Conservation (phyloP, 2,329 filamentous ascomycete species). For the Aspergillus candidus region DNA sequence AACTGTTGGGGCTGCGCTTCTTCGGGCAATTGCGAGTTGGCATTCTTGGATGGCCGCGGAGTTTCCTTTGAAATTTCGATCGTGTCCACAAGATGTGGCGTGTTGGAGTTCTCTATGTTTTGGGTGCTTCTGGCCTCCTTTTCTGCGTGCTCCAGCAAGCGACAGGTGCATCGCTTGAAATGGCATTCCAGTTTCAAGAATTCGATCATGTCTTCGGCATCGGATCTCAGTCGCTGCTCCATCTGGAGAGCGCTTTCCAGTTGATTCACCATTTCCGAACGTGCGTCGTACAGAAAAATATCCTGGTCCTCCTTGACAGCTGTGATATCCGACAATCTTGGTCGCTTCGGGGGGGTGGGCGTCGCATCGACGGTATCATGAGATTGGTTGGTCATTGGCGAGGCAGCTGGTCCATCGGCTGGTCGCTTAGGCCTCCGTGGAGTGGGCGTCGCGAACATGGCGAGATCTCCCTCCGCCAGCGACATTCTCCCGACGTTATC, state of each 20-base stretch:
- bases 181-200: constrained; percentile 47
- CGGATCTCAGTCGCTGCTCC: constrained; percentile 46
- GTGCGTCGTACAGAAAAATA: constrained; percentile 18
- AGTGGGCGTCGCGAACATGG: constrained; percentile 24
- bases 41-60: no score
- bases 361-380: constrained; percentile 2
- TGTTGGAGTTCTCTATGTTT: constrained; percentile 16
- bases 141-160: constrained; percentile 39
- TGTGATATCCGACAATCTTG: constrained; percentile 26
- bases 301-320: constrained; percentile 23
- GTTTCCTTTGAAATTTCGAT: no score
- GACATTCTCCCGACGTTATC: constrained; percentile 24
- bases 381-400: constrained; percentile 8
- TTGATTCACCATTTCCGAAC: constrained; percentile 41
- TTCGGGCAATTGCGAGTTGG: no score
- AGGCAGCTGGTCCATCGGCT: constrained; percentile 23
- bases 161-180: constrained; percentile 44
- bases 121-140: constrained; percentile 30
- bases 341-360: constrained; percentile 29
- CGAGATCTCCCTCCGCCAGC: constrained; percentile 28
- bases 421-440: constrained; percentile 31
- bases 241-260: constrained; percentile 45
- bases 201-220: constrained; percentile 52
- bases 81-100: background rate
- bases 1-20: no score